Evolutionary conservation across 2,329 filamentous ascomycete genomes (phyloP), one percentile per base, ranked within the genome.

Genomic region (Exophiala phaeomuriformis): DNA sequence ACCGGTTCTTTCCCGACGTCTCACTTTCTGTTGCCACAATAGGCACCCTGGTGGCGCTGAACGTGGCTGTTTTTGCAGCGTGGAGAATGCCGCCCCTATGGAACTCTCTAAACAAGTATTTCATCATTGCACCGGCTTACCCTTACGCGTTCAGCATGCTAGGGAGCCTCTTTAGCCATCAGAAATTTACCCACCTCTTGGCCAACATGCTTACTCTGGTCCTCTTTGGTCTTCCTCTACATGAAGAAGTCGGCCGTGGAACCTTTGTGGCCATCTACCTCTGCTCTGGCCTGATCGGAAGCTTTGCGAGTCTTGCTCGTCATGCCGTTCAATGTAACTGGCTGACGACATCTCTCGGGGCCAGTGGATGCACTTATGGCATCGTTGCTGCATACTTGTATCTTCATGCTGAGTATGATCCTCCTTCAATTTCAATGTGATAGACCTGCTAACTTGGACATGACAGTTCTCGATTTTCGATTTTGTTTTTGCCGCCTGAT

Each of bases 151-250:
- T 76, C 5, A 76, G 76, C 55, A 67, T 79, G 49, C 58, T 84
- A 3, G 75, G 77, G 12, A 78, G 75, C 61, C 67, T 75, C 7
- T 82, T 83, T 67, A 78, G 76, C 52, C 81, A 84, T 65, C 74
- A 82, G 46, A 69, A 71, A 5, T 64, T 76, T 49, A 65, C 65
- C 43, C 81, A 84, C 65, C 63, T 81, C 3, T 65, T 71, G 19
- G 65, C 66, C 8, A 84, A 84, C 63, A 77, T 81, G 71, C 61
- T 75, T 47, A 69, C 75, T 30, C 64, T 84, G 31, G 76, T 72
- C 67, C 68, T 81, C 51, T 73, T 82, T 51, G 81, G 79, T 1
- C 73, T 75, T 35, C 68, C 69, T 54, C 70, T 80, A 4, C 77
- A 80, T 61, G 76, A 79, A 61, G 75, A 80, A 53, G 71, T 81